Percentiles rank a stretch among this genome's conserved stretches.
These are phyloP conservation scores for Colletotrichum liaoningense DNA, from an alignment of 2,329 filamentous ascomycete genomes.

Conservation along the genomic window DNA sequence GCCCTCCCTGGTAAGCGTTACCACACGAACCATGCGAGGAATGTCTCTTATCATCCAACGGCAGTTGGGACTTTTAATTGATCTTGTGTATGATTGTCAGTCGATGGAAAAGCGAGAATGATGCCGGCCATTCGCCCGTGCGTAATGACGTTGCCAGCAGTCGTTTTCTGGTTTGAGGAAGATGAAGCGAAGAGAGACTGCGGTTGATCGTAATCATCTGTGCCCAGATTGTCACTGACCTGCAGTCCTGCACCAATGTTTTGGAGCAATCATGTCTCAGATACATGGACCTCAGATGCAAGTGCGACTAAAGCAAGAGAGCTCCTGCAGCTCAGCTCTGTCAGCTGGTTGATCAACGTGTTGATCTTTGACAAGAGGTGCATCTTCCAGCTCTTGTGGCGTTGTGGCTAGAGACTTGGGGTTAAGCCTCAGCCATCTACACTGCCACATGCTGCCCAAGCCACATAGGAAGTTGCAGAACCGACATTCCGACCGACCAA, in stretches of 20 bases:
- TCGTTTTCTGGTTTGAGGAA: not conserved
- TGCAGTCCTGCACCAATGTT: not conserved
- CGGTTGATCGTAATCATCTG: not conserved
- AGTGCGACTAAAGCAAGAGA: not conserved
- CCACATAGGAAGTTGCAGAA: not conserved
- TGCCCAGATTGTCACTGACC: not conserved
- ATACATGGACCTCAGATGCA: not conserved
- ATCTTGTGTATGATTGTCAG: not conserved
- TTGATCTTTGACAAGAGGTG: not conserved
- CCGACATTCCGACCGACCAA: not conserved
- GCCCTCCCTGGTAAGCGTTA: not conserved
- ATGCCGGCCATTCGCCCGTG: not conserved
- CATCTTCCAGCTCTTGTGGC: not conserved
- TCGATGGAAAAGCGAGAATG: not conserved
- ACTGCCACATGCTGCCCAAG: not conserved
- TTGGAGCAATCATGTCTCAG: not conserved
- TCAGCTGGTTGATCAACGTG: slow-evolving; percentile 3
- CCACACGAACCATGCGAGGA: not conserved
- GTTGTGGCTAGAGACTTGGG: not conserved
- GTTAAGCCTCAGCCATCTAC: not conserved
- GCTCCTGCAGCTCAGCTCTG: slow-evolving; percentile 2
- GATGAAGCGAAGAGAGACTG: not conserved
- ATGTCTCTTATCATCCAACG: not conserved
- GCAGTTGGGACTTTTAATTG: not conserved
- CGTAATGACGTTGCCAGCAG: not conserved